phyloP scores from a whole-genome alignment of 1,284 basidiomycete genomes.

The Sporisorium sorghi region DNA sequence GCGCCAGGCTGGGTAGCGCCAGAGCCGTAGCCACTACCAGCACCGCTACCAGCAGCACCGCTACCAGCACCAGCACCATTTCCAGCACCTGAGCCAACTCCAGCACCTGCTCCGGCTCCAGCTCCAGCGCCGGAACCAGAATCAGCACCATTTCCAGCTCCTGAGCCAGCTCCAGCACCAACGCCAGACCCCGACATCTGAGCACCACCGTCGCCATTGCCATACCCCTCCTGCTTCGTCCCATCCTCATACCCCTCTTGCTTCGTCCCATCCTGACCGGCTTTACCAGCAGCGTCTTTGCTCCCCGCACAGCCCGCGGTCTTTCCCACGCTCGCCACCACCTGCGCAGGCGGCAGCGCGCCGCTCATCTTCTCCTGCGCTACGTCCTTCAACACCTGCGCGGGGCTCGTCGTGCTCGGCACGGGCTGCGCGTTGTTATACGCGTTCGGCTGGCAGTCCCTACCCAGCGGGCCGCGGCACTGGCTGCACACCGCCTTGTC shows the following conservation, averaged over 20 bases:
- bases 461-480: slow-evolving; percentile 23
- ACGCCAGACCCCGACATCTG: neutral
- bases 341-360: slow-evolving; percentile 26
- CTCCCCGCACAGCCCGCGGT: slow-evolving; percentile 14
- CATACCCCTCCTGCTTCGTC: slow-evolving; percentile 14
- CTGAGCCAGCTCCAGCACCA: neutral
- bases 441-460: slow-evolving; percentile 42
- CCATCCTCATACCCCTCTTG: slow-evolving; percentile 7
- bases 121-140: neutral
- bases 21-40: no score
- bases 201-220: neutral
- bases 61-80: slow-evolving; percentile 7
- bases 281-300: neutral
- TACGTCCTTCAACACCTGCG: slow-evolving; percentile 26
- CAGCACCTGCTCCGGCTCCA: neutral
- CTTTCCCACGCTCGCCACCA: slow-evolving; percentile 1
- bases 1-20: no score
- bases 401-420: slow-evolving; percentile 29
- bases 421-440: slow-evolving; percentile 27
- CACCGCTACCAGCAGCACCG: neutral
- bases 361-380: slow-evolving; percentile 12
- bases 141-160: neutral
- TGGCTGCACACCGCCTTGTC: slow-evolving; percentile 21
- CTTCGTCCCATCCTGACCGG: slow-evolving; percentile 3
- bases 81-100: neutral